Base-by-base conservation (phyloP, 352 stramenopile genomes). In the Phytophthora sojae region DNA sequence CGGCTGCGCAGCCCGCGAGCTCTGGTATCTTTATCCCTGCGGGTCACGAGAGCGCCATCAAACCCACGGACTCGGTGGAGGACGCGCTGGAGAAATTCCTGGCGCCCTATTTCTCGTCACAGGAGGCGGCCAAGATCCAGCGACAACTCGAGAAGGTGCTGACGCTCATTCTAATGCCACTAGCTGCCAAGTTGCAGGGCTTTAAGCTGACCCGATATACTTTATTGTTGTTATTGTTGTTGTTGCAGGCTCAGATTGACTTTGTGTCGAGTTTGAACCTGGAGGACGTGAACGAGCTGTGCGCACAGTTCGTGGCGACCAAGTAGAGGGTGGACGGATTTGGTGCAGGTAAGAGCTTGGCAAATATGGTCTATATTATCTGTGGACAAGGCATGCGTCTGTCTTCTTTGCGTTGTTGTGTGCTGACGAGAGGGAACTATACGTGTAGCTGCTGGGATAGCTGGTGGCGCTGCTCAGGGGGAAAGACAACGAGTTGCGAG, bases 271-370 rank as follows among this genome's bases (percentile, higher is more conserved):
- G 78, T 11, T 64, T 93, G 14, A 85, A 80, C 60, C 70, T 93
- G 3, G 86, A 93, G 51, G 82, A 93, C 58, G 75, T 92, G 23
- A 76, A 93, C 64, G 86, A 93, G 58, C 71, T 93, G 19, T 92
- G 86, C 52, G 84, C 81, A 37, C 83, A 93, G 69, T 90, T 93
- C 60, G 77, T 89, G 0, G 14, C 47, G 57, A 64, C 74, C 7
- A 67, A 73, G 67, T 80, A 42, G 39, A 47, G 12, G 39, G 39
- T 47, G 17, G 35, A 45, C n/a, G 61, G 25, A 15, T 2, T 6
- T 23, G n/a, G 19, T 61, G 29, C 25, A 6, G 30, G 21, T 71
- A 42, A 53, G 51, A 61, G 21, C 53, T 56, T 51, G 57, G 30
- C 42, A 59, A 73, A 64, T 50, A 54, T 23, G 30, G 17, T 70